phyloP scores from a whole-genome alignment of 2,329 filamentous ascomycete genomes.

The Tolypocladium inflatum region DNA sequence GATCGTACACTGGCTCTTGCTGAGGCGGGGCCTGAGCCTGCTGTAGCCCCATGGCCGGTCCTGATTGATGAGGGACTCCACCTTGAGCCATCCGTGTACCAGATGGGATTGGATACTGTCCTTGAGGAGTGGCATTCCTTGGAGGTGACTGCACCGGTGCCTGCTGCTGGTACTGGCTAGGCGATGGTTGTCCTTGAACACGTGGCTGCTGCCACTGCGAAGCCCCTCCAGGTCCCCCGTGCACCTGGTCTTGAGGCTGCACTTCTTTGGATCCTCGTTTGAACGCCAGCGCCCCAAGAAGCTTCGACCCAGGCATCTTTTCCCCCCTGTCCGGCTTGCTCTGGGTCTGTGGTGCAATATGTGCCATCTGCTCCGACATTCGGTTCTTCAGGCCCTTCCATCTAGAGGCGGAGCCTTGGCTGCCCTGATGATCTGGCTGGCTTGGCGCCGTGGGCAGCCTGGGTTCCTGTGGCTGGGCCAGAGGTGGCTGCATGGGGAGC shows the following conservation, averaged over 20 bases:
- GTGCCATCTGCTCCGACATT: constrained; percentile 19
- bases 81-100: neutral
- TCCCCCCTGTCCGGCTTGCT: constrained; percentile 12
- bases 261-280: constrained; percentile 20
- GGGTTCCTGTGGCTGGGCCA: neutral
- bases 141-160: neutral
- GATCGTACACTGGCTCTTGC: constrained; percentile 23
- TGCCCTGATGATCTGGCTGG: neutral
- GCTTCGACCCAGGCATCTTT: constrained; percentile 13
- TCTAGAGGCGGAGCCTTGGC: constrained; percentile 10
- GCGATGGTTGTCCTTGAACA: constrained; percentile 3
- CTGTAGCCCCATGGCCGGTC: neutral
- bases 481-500: neutral
- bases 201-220: constrained; percentile 4
- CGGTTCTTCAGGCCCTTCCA: constrained; percentile 24
- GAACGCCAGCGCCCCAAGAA: constrained; percentile 16
- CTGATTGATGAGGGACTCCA: neutral
- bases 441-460: neutral
- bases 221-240: neutral
- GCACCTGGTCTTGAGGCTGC: neutral
- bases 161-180: constrained; percentile 7
- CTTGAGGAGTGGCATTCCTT: neutral
- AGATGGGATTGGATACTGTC: neutral
- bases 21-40: neutral
- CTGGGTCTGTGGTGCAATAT: constrained; percentile 6